phyloP scores from a whole-genome alignment of 768 basidiomycete species.

The Boletellus ananas region DNA sequence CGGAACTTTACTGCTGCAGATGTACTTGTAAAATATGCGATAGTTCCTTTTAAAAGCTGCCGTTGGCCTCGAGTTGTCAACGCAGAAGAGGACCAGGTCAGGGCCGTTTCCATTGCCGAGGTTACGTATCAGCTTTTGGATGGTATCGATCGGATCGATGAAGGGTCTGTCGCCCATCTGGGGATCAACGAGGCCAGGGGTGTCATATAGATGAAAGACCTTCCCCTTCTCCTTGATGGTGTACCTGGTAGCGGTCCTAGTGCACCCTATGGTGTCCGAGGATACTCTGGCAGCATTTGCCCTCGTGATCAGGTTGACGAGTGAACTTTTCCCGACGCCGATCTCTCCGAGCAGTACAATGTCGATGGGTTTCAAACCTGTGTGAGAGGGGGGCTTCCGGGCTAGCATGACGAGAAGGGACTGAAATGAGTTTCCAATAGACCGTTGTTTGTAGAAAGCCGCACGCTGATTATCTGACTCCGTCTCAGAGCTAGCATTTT shows the following conservation, averaged over 20 bases:
- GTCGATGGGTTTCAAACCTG: constrained; percentile 17
- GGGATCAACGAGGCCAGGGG: constrained; percentile 32
- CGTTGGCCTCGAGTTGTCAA: constrained; percentile 27
- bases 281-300: constrained; percentile 29
- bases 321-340: constrained; percentile 39
- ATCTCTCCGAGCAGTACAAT: constrained; percentile 35
- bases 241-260: constrained; percentile 26
- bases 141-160: constrained; percentile 21
- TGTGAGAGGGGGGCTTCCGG: constrained; percentile 4
- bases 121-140: constrained; percentile 29
- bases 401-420: constrained; percentile 5
- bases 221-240: constrained; percentile 16
- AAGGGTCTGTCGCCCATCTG: constrained; percentile 16
- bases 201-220: constrained; percentile 30
- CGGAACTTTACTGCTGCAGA: constrained; percentile 26
- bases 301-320: constrained; percentile 38
- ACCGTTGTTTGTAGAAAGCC: constrained; percentile 8
- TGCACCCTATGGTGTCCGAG: constrained; percentile 32
- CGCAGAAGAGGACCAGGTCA: constrained; percentile 29
- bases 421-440: constrained; percentile 11
- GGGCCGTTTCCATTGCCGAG: constrained; percentile 29
- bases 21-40: constrained; percentile 23
- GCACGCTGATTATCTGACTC: neutral
- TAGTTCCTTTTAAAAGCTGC: constrained; percentile 25
- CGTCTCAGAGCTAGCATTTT: constrained; percentile 4